Percentiles rank a stretch among this genome's conserved stretches.
phyloP scores from a whole-genome alignment of 495 filamentous ascomycete genomes.

The Sporormia fimetaria region DNA sequence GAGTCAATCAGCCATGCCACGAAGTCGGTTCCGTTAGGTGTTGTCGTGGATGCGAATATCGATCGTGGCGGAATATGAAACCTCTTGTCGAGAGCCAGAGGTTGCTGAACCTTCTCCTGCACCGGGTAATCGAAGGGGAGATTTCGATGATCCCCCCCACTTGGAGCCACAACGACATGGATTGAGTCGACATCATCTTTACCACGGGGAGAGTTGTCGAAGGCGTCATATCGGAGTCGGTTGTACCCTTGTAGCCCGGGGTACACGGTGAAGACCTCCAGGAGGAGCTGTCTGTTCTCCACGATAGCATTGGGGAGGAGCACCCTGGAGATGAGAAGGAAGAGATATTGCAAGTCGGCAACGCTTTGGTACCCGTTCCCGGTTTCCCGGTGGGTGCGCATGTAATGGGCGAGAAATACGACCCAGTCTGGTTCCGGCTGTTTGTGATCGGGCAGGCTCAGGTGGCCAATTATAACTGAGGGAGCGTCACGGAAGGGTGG shows the following conservation, averaged over 20 bases:
- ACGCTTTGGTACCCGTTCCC: too few relatives aligned
- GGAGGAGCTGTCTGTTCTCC: background rate
- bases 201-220: background rate
- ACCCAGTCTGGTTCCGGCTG: conserved; percentile 1
- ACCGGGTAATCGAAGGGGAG: too few relatives aligned
- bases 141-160: too few relatives aligned
- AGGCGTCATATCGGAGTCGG: conserved; percentile 10
- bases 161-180: too few relatives aligned
- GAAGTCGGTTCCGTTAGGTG: conserved; percentile 5
- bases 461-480: conserved; percentile 6
- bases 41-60: conserved; percentile 2
- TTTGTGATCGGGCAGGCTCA: background rate
- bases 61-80: background rate
- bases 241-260: background rate
- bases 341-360: conserved; percentile 10
- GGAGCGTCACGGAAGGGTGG: conserved; percentile 7
- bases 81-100: background rate
- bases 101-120: too few relatives aligned
- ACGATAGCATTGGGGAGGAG: conserved; percentile 7
- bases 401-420: background rate
- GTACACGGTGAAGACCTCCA: background rate
- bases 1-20: conserved; percentile 9
- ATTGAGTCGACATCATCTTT: too few relatives aligned
- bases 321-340: conserved; percentile 9
- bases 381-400: background rate